A percentile compares a stretch with the other conserved stretches of the same genome.
These are phyloP conservation scores for Kandelia obovata DNA, from an alignment of 345 rosid species.

Conservation along the genomic window DNA sequence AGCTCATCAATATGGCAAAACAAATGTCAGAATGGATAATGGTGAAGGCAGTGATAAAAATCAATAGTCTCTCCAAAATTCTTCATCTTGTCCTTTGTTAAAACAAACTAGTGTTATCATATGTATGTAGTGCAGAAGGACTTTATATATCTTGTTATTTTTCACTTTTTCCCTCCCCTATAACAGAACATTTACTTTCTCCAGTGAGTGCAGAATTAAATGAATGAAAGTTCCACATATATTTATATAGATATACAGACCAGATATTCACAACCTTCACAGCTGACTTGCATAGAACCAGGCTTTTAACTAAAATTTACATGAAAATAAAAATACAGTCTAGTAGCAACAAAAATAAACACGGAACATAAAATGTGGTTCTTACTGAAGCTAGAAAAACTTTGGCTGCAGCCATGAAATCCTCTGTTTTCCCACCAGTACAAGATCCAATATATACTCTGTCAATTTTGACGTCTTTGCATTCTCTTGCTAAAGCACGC, in stretches of 20 bases:
- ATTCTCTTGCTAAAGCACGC: constrained; percentile 95
- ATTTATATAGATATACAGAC: no score
- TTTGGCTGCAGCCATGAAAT: constrained; percentile 92
- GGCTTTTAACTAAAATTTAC: not conserved
- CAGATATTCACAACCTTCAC: no score
- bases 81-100: not conserved
- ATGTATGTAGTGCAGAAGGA: not conserved
- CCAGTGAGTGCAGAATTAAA: no score
- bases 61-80: not conserved
- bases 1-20: not conserved
- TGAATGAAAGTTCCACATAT: no score
- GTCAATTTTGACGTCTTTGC: constrained; percentile 97
- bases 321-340: not conserved
- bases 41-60: not conserved
- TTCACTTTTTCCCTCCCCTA: not conserved
- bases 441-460: constrained; percentile 98
- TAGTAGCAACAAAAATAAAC: not conserved
- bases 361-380: constrained; percentile 10
- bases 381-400: constrained; percentile 80
- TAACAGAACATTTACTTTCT: no score
- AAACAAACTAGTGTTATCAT: not conserved
- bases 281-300: no score
- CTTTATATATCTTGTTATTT: not conserved
- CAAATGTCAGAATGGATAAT: not conserved
- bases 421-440: constrained; percentile 97